Percentiles rank a stretch among this genome's conserved stretches.
phyloP scores from a whole-genome alignment of 1,284 basidiomycete genomes.

The Cystobasidium pallidum region DNA sequence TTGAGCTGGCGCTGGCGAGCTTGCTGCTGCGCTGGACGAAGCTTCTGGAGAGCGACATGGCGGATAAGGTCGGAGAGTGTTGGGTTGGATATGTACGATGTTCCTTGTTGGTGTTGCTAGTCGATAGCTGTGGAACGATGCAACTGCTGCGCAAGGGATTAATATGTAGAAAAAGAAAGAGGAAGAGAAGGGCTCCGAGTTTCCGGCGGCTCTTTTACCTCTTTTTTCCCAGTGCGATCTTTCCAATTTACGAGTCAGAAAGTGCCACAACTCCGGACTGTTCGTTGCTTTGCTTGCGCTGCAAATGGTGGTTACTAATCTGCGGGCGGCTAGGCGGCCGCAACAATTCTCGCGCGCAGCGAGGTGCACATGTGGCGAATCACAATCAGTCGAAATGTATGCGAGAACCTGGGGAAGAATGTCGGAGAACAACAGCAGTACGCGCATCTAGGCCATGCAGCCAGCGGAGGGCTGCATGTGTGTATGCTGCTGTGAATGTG shows the following conservation, averaged over 20 bases:
- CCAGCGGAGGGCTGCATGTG: too few relatives aligned
- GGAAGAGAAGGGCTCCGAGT: not conserved
- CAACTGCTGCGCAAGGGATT: not conserved
- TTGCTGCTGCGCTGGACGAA: slow-evolving; percentile 22
- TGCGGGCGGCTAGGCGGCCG: not conserved
- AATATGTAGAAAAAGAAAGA: not conserved
- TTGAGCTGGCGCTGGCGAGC: slow-evolving; percentile 20
- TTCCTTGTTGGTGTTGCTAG: slow-evolving; percentile 23
- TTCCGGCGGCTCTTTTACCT: not conserved
- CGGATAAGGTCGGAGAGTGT: not conserved
- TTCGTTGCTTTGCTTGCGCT: not conserved
- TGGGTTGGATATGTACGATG: not conserved
- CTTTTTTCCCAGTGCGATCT: not conserved
- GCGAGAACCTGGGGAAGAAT: too few relatives aligned
- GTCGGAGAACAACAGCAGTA: too few relatives aligned
- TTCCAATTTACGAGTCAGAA: not conserved
- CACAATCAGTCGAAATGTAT: too few relatives aligned
- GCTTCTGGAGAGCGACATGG: slow-evolving; percentile 34
- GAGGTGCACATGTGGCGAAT: too few relatives aligned
- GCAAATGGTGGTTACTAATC: too few relatives aligned
- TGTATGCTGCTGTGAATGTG: too few relatives aligned
- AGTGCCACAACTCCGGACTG: not conserved
- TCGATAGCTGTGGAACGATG: slow-evolving; percentile 13
- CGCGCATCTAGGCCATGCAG: too few relatives aligned
- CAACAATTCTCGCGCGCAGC: too few relatives aligned